Percentiles rank a stretch among this genome's conserved stretches.
These are phyloP conservation scores for Chamaecrista fasciculata DNA, from an alignment of 306 rosid species.

Conservation along the genomic window DNA sequence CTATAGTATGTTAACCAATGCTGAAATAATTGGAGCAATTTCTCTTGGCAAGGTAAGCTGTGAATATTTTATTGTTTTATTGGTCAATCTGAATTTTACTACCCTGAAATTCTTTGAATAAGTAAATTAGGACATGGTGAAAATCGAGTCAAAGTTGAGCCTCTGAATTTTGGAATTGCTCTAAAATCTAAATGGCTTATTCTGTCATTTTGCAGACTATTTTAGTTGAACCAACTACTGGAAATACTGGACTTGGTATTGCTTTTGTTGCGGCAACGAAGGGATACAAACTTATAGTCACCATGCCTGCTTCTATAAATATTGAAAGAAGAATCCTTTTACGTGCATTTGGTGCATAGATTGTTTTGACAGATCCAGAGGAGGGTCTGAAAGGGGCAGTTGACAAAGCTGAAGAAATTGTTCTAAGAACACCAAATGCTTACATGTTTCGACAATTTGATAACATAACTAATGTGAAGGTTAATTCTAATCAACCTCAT, in stretches of 20 bases:
- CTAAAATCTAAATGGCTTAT: conserved; percentile 20
- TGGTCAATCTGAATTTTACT: neutral
- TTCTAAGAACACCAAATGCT: conserved; percentile 59
- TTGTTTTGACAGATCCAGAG: conserved; percentile 78
- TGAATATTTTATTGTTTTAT: conserved; percentile 2
- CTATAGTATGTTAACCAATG: conserved; percentile 75
- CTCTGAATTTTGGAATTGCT: conserved; percentile 18
- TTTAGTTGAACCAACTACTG: conserved; percentile 95
- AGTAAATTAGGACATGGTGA: conserved; percentile 3
- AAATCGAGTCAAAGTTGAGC: conserved; percentile 14
- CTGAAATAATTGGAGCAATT: conserved; percentile 76
- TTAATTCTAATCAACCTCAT: conserved; percentile 33
- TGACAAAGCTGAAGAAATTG: conserved; percentile 87
- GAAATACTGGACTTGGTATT: conserved; percentile 90
- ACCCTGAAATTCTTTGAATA: conserved; percentile 3
- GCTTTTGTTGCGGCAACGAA: conserved; percentile 83
- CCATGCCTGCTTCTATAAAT: conserved; percentile 89
- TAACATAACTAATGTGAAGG: conserved; percentile 75
- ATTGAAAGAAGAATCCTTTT: conserved; percentile 83
- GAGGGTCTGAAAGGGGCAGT: conserved; percentile 90
- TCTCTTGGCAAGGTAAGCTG: conserved; percentile 69
- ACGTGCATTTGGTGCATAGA: conserved; percentile 87
- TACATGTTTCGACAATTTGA: conserved; percentile 93
- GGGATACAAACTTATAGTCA: conserved; percentile 80
- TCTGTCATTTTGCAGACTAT: conserved; percentile 52